Base-by-base conservation (phyloP, 352 stramenopile species). In the Pythium aristosporum region DNA sequence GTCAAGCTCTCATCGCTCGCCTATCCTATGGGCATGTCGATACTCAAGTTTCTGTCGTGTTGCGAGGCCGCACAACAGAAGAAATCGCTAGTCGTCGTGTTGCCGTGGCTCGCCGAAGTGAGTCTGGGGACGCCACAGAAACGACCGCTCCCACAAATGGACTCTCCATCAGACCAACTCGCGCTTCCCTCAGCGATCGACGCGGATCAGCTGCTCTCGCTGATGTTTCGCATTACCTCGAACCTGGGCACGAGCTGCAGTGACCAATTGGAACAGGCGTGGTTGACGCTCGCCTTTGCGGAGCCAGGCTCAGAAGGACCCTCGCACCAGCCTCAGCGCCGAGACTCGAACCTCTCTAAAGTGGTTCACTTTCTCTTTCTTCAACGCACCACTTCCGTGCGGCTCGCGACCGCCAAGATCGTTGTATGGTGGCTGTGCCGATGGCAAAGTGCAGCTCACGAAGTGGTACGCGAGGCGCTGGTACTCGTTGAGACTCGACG, bases 401-500 rank as follows among this genome's bases (percentile, higher is more conserved):
- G 78, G 32, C 12, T 85, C 10, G 68, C 74, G 32, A 88, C 82
- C 8, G 64, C 82, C 2, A 87, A 84, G 56, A 78, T 67, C 1
- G 46, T 88, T 16, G 42, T 88, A 39, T 89, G 82, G 82, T 90
- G 79, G 79, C 59, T 91, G 1, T 80, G 78, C 70, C 73, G 80
- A 11, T 88, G 80, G 80, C 76, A 91, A 20, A 67, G 74, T 47
- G 73, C 79, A 11, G 77, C 75, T 2, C 49, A 77, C 9, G 73
- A 85, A 34, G 75, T 88, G 0, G 47, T 88, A 3, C 63, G 62
- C 5, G 58, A 60, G 11, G 50, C 74, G 9, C 37, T 77, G 0
- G n/a, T 70, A 6, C 23, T 65, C 3, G 53, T 70, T 3, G 68
- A 74, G n/a, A 34, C 37, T 10, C 57, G 68, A 18, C 57, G 68